phyloP scores from a whole-genome alignment of 148 eudicot species.

The Suaeda aralocaspica region DNA sequence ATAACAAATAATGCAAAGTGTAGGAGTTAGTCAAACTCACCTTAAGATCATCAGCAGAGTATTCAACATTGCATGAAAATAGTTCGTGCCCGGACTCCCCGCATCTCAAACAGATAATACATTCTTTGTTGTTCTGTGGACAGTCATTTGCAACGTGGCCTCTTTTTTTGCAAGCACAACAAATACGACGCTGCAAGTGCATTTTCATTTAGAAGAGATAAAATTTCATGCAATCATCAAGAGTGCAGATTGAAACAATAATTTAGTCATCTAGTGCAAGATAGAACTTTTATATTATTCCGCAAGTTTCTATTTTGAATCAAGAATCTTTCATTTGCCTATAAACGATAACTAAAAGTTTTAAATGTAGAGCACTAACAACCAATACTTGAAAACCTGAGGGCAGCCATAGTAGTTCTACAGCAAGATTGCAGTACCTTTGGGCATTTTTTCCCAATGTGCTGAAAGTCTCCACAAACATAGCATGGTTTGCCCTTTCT shows the following conservation, averaged over 20 bases:
- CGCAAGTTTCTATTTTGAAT: no score
- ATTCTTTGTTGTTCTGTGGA: constrained; percentile 24
- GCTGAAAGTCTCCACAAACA: constrained; percentile 28
- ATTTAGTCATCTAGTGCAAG: neutral
- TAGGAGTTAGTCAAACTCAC: constrained; percentile 19
- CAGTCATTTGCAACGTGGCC: constrained; percentile 41
- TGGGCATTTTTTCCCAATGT: constrained; percentile 29
- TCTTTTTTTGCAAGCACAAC: constrained; percentile 31
- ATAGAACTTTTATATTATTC: neutral
- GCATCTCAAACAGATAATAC: constrained; percentile 36
- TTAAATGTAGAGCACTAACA: neutral
- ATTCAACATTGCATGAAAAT: constrained; percentile 32
- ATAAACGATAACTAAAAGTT: neutral
- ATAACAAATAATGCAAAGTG: neutral
- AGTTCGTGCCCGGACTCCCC: constrained; percentile 44
- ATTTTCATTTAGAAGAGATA: constrained; percentile 4
- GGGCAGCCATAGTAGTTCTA: neutral
- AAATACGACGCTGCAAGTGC: constrained; percentile 35
- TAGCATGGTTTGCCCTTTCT: constrained; percentile 32
- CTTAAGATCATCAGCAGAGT: constrained; percentile 44
- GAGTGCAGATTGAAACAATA: neutral
- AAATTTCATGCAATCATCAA: neutral
- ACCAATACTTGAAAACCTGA: neutral
- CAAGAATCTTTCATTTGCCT: neutral
- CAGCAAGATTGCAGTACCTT: constrained; percentile 23